phyloP scores from a whole-genome alignment of 2,329 filamentous ascomycete genomes.

The Alternaria brassicae region DNA sequence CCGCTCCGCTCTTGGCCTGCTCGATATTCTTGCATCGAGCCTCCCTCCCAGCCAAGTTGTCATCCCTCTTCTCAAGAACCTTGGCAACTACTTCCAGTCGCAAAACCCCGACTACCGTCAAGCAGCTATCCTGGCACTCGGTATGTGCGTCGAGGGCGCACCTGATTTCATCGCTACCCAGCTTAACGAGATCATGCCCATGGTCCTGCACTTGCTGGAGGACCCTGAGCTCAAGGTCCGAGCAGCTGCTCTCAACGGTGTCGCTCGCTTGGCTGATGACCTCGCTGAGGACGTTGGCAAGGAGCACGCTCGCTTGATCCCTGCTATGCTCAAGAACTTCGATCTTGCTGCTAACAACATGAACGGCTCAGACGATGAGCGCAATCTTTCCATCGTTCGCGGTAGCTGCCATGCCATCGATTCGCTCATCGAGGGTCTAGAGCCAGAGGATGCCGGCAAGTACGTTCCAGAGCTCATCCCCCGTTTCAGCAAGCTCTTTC shows the following conservation, averaged over 20 bases:
- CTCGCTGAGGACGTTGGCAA: slow-evolving; percentile 87
- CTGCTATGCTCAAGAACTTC: slow-evolving; percentile 85
- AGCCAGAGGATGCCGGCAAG: slow-evolving; percentile 77
- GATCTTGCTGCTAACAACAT: slow-evolving; percentile 76
- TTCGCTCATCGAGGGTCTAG: slow-evolving; percentile 85
- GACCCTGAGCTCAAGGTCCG: slow-evolving; percentile 86
- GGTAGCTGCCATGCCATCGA: slow-evolving; percentile 90
- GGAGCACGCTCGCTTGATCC: slow-evolving; percentile 84
- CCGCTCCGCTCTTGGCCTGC: slow-evolving; percentile 81
- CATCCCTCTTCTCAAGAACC: slow-evolving; percentile 85
- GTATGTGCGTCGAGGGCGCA: slow-evolving; percentile 93
- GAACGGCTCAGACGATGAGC: slow-evolving; percentile 69
- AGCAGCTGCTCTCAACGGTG: slow-evolving; percentile 83
- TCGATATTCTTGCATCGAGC: slow-evolving; percentile 87
- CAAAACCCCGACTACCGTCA: slow-evolving; percentile 80
- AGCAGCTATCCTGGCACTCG: slow-evolving; percentile 88
- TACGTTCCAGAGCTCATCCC: slow-evolving; percentile 86
- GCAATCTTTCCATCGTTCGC: slow-evolving; percentile 84
- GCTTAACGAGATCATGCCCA: slow-evolving; percentile 82
- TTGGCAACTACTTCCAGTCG: slow-evolving; percentile 80
- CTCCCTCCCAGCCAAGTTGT: slow-evolving; percentile 93
- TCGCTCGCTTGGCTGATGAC: slow-evolving; percentile 91
- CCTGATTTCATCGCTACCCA: slow-evolving; percentile 98
- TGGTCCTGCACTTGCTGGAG: slow-evolving; percentile 81
- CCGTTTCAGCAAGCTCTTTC: slow-evolving; percentile 82